Conservation (phyloP, 192 early-diverging fungal genomes). For the Oehlia diaphana region DNA sequence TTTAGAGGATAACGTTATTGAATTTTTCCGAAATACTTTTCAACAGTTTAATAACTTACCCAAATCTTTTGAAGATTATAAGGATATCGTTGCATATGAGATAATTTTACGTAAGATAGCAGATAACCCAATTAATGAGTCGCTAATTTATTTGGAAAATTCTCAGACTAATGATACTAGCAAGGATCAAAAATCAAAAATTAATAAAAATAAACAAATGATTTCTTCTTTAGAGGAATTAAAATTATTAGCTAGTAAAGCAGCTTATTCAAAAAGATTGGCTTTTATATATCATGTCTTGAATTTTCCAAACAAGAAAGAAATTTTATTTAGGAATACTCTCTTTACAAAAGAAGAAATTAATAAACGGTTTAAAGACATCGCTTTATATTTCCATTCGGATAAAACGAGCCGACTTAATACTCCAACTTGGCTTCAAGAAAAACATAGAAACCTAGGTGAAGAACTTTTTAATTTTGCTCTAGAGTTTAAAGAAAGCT, state of each 20-base stretch:
- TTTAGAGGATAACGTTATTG: background rate
- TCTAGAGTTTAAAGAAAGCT: background rate
- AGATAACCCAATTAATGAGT: background rate
- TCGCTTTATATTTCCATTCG: slow-evolving; percentile 2
- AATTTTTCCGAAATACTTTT: background rate
- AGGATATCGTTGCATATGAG: background rate
- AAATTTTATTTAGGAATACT: background rate
- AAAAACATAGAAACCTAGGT: background rate
- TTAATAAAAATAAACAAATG: background rate
- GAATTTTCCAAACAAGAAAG: slow-evolving; percentile 5
- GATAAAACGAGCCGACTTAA: background rate
- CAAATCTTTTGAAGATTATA: background rate
- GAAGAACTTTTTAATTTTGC: background rate
- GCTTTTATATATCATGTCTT: background rate
- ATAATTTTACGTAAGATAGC: background rate
- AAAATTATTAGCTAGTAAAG: background rate
- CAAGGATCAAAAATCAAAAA: background rate
- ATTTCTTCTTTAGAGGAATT: background rate
- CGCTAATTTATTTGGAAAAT: background rate
- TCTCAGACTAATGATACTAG: background rate
- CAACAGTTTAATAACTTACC: background rate
- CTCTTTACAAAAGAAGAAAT: background rate
- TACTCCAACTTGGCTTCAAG: background rate
- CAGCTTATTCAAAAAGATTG: background rate
- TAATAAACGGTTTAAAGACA: background rate